These are phyloP conservation scores for Suhomyces ambrosiae DNA, from an alignment of 1,139 yeast species.

Conservation along the genomic window DNA sequence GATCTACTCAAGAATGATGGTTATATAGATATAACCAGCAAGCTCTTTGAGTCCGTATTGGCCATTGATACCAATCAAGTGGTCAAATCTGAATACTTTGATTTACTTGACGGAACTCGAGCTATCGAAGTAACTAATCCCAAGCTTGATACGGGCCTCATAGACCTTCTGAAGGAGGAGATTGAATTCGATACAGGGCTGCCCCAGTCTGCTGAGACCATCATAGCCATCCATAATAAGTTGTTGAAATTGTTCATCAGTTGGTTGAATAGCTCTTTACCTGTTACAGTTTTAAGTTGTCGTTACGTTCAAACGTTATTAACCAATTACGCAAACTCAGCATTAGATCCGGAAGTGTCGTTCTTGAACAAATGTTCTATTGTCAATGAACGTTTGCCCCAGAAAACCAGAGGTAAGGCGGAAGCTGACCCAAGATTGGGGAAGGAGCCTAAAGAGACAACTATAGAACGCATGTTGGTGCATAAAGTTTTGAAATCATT, in stretches of 20 bases:
- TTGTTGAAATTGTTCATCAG: slow-evolving; percentile 46
- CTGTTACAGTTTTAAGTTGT: slow-evolving; percentile 66
- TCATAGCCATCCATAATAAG: slow-evolving; percentile 50
- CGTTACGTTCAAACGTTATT: slow-evolving; percentile 60
- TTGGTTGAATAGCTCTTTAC: slow-evolving; percentile 66
- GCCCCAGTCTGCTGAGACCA: slow-evolving; percentile 37
- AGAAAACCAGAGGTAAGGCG: slow-evolving; percentile 4
- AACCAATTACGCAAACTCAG: slow-evolving; percentile 23
- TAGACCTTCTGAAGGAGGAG: slow-evolving; percentile 45
- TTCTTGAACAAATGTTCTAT: slow-evolving; percentile 14
- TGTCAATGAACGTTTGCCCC: slow-evolving; percentile 11
- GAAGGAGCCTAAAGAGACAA: slow-evolving; percentile 1
- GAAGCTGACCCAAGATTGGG: slow-evolving; percentile 2
- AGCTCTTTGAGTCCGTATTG: slow-evolving; percentile 34
- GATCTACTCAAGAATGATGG: slow-evolving; percentile 10
- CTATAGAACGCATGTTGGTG: slow-evolving; percentile 30
- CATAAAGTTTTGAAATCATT: slow-evolving; percentile 52
- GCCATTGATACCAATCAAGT: slow-evolving; percentile 43
- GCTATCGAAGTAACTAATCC: slow-evolving; percentile 67
- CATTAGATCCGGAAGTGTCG: slow-evolving; percentile 2
- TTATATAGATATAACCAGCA: slow-evolving; percentile 44
- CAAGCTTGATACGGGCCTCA: slow-evolving; percentile 65
- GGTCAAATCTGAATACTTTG: slow-evolving; percentile 55
- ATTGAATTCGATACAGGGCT: slow-evolving; percentile 36
- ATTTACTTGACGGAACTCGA: slow-evolving; percentile 71